A percentile compares a stretch with the other conserved stretches of the same genome.
phyloP scores from a whole-genome alignment of 106 monocot species.

The Platanthera guangdongensis region DNA sequence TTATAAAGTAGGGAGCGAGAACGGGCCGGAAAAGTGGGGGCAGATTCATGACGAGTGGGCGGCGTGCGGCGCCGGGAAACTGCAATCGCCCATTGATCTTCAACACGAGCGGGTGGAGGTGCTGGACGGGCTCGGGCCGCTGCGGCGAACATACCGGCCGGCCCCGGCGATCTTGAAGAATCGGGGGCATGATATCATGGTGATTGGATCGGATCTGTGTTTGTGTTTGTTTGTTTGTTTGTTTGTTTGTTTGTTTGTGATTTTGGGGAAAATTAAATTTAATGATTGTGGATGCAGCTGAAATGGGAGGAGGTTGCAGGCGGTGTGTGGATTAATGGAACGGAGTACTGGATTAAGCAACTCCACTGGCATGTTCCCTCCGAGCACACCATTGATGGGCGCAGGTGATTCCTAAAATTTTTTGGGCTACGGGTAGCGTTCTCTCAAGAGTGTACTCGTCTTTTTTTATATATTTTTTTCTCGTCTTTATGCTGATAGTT shows the following conservation, averaged over 20 bases:
- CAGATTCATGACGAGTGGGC: constrained; percentile 20
- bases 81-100: constrained; percentile 31
- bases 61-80: constrained; percentile 11
- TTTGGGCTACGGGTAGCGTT: too few relatives aligned
- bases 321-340: constrained; percentile 12
- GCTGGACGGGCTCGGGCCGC: constrained; percentile 4
- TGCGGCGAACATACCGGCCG: constrained; percentile 9
- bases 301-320: constrained; percentile 16
- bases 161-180: constrained; percentile 15
- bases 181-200: constrained; percentile 27
- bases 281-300: not conserved
- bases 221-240: too few relatives aligned
- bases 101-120: constrained; percentile 4
- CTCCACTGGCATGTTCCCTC: constrained; percentile 21
- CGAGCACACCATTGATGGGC: constrained; percentile 17
- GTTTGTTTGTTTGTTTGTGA: not conserved
- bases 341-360: constrained; percentile 12
- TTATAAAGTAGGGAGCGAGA: constrained; percentile 6
- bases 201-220: not conserved
- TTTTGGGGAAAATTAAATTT: not conserved
- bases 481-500: too few relatives aligned
- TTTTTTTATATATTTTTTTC: too few relatives aligned
- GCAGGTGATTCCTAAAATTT: not conserved
- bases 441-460: too few relatives aligned
- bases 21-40: constrained; percentile 25